A percentile compares a stretch with the other conserved stretches of the same genome.
Evolutionary conservation across 768 basidiomycete species (phyloP).

Genomic region (Auriscalpium vulgare): DNA sequence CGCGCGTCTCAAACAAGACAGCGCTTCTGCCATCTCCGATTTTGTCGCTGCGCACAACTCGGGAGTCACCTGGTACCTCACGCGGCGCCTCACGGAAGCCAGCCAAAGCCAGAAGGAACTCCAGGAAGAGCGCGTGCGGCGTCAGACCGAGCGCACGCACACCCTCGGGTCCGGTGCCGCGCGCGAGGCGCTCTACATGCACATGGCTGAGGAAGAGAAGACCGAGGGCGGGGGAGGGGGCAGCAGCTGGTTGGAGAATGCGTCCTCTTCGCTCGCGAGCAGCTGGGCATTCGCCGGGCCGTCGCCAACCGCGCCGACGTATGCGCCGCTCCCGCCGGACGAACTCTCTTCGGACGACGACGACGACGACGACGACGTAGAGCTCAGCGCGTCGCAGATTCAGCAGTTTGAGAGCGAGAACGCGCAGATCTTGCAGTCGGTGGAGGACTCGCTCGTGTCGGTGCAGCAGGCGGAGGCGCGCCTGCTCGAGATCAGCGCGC

Average conservation of each 20-base stretch:
- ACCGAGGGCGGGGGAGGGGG: conserved; percentile 22
- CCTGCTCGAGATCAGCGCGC: conserved; percentile 83
- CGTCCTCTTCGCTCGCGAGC: conserved; percentile 31
- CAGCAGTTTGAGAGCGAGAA: conserved; percentile 93
- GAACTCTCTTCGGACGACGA: conserved; percentile 48
- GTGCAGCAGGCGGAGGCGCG: conserved; percentile 90
- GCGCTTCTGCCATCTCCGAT: conserved; percentile 52
- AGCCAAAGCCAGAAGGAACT: conserved; percentile 77
- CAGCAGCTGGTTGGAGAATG: conserved; percentile 41
- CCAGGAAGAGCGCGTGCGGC: conserved; percentile 89
- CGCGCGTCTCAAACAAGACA: conserved; percentile 51
- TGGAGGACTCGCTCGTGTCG: conserved; percentile 79
- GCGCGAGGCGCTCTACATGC: conserved; percentile 40
- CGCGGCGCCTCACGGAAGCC: conserved; percentile 67
- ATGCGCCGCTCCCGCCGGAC: conserved; percentile 24
- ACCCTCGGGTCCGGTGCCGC: conserved; percentile 79
- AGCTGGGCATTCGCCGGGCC: conserved; percentile 39
- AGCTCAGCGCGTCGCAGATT: conserved; percentile 81
- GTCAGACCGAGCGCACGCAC: conserved; percentile 76
- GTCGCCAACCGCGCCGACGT: conserved; percentile 18
- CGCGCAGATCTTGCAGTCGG: conserved; percentile 71
- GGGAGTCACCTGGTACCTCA: conserved; percentile 89
- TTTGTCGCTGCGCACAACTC: conserved; percentile 84
- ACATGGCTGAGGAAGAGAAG: conserved; percentile 8
- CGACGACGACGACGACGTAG: conserved; percentile 62